These are phyloP conservation scores for Plasmodium inui DNA, from an alignment of 169 alveolate genomes.

Conservation along the genomic window DNA sequence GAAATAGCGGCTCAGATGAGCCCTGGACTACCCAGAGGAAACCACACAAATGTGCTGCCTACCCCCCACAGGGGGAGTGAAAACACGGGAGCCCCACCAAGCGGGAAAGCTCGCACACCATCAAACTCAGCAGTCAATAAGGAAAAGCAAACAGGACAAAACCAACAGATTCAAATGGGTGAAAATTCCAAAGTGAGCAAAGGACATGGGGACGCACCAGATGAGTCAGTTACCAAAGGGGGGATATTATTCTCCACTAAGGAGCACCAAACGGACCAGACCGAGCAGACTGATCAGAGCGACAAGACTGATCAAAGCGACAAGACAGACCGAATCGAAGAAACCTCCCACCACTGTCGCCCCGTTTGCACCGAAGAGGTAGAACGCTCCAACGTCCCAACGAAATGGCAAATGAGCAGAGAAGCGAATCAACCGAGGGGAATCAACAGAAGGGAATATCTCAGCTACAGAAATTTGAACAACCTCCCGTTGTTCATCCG, in stretches of 20 bases:
- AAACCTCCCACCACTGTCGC: neutral
- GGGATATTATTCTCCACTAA: neutral
- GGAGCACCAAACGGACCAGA: neutral
- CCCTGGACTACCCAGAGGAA: neutral
- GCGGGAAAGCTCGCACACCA: no score
- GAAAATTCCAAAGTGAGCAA: neutral
- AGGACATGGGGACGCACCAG: neutral
- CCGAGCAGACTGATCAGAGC: no score
- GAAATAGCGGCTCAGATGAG: neutral
- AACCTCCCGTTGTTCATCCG: conserved; percentile 44
- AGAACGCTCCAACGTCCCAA: neutral
- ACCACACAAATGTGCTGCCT: neutral
- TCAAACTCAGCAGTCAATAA: neutral
- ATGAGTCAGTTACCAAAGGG: neutral
- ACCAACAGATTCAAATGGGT: neutral
- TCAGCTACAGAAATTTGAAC: conserved; percentile 22
- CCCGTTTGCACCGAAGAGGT: neutral
- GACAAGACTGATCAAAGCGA: neutral
- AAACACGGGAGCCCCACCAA: no score
- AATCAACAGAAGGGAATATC: neutral
- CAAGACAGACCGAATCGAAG: neutral
- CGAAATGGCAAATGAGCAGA: neutral
- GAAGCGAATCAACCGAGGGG: neutral
- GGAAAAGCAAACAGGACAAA: neutral
- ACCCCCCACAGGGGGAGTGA: neutral